Conservation (phyloP, 768 basidiomycete genomes). For the Naganishia vishniacii region DNA sequence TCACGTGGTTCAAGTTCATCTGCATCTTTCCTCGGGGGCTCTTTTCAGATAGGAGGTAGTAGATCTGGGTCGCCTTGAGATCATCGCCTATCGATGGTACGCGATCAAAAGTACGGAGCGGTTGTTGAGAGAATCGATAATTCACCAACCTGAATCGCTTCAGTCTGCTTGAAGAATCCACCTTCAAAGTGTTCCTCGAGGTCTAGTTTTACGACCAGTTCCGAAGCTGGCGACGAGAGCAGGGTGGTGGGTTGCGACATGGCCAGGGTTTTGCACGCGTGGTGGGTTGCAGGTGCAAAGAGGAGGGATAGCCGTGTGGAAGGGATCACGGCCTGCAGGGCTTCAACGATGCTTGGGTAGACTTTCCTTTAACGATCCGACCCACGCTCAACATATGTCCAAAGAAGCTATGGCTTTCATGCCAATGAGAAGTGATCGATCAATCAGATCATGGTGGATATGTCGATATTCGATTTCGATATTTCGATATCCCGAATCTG, state of each 20-base stretch:
- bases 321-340: too few species aligned
- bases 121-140: background rate
- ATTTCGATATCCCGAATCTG: too few species aligned
- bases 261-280: background rate
- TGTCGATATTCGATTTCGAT: too few species aligned
- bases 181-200: slow-evolving; percentile 40
- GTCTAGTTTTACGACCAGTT: slow-evolving; percentile 42
- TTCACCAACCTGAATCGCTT: slow-evolving; percentile 27
- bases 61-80: slow-evolving; percentile 38
- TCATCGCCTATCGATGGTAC: background rate
- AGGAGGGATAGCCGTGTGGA: too few species aligned
- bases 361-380: too few species aligned
- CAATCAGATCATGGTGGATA: too few species aligned
- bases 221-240: slow-evolving; percentile 33
- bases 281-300: too few species aligned
- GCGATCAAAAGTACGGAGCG: background rate
- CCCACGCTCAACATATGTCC: too few species aligned
- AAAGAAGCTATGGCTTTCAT: too few species aligned
- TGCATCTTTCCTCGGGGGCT: slow-evolving; percentile 38
- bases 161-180: slow-evolving; percentile 41
- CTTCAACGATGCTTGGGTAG: too few species aligned
- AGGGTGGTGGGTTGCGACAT: slow-evolving; percentile 26
- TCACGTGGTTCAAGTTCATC: slow-evolving; percentile 39
- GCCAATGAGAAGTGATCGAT: too few species aligned
- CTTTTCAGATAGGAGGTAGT: slow-evolving; percentile 37